Conservation (phyloP, 352 stramenopile species). For the Phytophthora sojae region DNA sequence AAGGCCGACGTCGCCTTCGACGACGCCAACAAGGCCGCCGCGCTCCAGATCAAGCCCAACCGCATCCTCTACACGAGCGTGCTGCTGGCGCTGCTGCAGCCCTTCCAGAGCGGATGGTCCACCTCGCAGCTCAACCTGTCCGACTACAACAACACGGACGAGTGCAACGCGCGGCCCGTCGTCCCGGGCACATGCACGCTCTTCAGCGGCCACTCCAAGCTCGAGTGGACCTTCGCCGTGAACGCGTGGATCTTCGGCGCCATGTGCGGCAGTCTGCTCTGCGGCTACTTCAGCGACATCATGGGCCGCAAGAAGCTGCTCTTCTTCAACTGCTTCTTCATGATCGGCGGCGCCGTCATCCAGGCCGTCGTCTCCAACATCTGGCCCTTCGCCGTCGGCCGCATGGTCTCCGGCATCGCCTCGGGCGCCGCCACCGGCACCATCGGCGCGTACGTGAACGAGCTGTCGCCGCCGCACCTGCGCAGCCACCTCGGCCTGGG, state of each 20-base stretch:
- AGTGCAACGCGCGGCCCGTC: constrained; percentile 55
- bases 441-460: constrained; percentile 15
- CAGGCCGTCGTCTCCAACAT: constrained; percentile 41
- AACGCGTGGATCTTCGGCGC: constrained; percentile 62
- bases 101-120: constrained; percentile 65
- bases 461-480: constrained; percentile 26
- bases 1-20: constrained; percentile 20
- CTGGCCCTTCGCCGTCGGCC: constrained; percentile 44
- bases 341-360: constrained; percentile 48
- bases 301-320: constrained; percentile 36
- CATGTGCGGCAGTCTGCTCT: constrained; percentile 55
- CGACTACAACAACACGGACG: constrained; percentile 58
- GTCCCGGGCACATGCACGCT: constrained; percentile 48
- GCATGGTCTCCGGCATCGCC: constrained; percentile 15
- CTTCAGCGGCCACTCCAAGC: constrained; percentile 47
- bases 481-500: constrained; percentile 36
- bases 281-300: constrained; percentile 42
- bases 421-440: constrained; percentile 19
- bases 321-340: constrained; percentile 41
- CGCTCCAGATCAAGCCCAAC: constrained; percentile 39
- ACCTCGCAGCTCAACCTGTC: constrained; percentile 71
- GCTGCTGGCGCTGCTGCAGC: constrained; percentile 45
- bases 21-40: constrained; percentile 28
- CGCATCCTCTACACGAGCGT: constrained; percentile 56
- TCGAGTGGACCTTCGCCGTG: constrained; percentile 33